Base-by-base conservation (phyloP, 2,329 filamentous ascomycete species). In the Trichoderma sp. region DNA sequence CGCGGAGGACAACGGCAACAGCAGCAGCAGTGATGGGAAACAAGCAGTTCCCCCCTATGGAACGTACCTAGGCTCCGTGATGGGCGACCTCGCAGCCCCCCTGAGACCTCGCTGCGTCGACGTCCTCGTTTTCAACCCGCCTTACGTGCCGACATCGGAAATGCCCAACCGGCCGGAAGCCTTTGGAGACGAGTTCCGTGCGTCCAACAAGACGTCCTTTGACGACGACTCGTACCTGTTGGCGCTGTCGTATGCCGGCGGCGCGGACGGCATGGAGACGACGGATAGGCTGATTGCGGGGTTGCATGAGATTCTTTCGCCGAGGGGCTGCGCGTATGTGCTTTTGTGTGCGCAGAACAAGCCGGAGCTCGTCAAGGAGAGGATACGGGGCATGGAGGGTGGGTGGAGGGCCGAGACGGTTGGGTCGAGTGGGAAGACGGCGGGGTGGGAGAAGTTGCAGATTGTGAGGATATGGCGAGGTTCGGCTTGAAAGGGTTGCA, bases 51-150 rank as follows among this genome's bases (percentile, higher is more conserved):
- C 7, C 30, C 77, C 76, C 15, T 82, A 77, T 59, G 83, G 80
- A 3, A 71, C 78, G 9, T 91, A 90, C 70, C 77, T 95, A 7
- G 89, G 87, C 47, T 85, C 89, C 19, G 74, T 89, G 28, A 87
- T 87, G 66, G 89, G 86, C 1, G 92, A 98, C 73, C 82, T 99
- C 0, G 82, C 84, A 5, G 77, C 83, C 2, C 80, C 88, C 0
- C 78, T 96, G 47, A 82, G 84, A 7, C 73, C 79, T 0, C 80
- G 82, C 2, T 65, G 57, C 14, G 84, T 96, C 5, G 95, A 99
- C 74, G 84, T 99, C 12, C 83, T 99, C 68, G 84, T 99, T 30
- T 99, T 98, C 83, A 99, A 99, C 74, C 95, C 95, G 61, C 95
- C 95, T 0, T 99, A 99, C 75, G 95, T 99, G 15, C 95, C 95